Base-by-base conservation (phyloP, 2,329 filamentous ascomycete genomes). In the Fusarium zealandicum region DNA sequence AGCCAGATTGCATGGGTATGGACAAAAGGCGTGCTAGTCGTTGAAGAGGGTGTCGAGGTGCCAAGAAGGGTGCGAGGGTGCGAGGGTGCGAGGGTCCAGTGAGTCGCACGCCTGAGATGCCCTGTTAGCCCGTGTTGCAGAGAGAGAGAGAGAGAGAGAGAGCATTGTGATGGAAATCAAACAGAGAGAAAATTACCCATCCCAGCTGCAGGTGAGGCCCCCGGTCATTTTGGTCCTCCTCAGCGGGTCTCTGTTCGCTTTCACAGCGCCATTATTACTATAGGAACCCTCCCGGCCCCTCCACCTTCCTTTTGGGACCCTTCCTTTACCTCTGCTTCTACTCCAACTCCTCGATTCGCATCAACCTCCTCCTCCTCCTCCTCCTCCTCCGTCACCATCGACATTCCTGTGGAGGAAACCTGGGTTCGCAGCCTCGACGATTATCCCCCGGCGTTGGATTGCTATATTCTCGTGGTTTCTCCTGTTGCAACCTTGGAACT, bases 221-320 rank as follows among this genome's bases (percentile, higher is more conserved):
- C 59, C 42, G 46, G 56, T 54, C 46, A 31, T 43, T 57, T 59
- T 31, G 42, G 27, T 36, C 36, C 38, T 51, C 46, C 37, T 39
- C 30, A 17, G 60, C 39, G 55, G 59, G 54, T 52, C 59, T 42
- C 54, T 43, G 43, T 37, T 28, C 38, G 18, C 43, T 30, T 35
- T 31, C 55, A 11, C 39, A 43, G 58, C 59, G 36, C 55, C 59
- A 55, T 47, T 58, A 51, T 56, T 53, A 59, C 51, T 68, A 66
- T 64, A 67, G 61, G 64, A 65, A 64, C 50, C 59, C 55, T 50
- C 59, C 42, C 40, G 57, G 54, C 60, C 66, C 65, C 65, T 64
- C 63, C 59, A 59, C 49, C 56, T 49, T 39, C 45, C 49, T 31
- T 45, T 59, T 47, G 41, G 61, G 57, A 63, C 62, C 57, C 59